Conservation (phyloP, 768 basidiomycete genomes). For the Royoungia palumana region DNA sequence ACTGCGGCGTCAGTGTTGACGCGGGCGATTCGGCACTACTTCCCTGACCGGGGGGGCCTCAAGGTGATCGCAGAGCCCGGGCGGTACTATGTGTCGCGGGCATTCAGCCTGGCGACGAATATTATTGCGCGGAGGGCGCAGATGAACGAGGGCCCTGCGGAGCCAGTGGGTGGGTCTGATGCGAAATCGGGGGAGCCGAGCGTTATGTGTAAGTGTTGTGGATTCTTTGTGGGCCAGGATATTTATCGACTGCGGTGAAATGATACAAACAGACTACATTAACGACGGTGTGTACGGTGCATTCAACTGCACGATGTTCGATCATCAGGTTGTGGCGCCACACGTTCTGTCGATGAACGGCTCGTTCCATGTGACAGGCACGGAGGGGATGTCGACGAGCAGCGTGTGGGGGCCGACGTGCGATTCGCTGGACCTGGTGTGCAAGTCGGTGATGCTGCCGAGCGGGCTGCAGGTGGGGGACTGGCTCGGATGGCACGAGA, state of each 20-base stretch:
- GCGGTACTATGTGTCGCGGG: constrained; percentile 87
- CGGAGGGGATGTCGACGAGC: constrained; percentile 46
- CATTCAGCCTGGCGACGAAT: constrained; percentile 89
- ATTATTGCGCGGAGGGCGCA: constrained; percentile 86
- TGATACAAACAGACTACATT: constrained; percentile 76
- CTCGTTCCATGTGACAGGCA: constrained; percentile 45
- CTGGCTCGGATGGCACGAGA: constrained; percentile 96
- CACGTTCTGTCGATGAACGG: constrained; percentile 69
- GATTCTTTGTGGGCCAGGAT: neutral
- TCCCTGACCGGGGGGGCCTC: constrained; percentile 67
- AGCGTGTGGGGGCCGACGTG: constrained; percentile 99
- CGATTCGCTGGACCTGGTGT: constrained; percentile 95
- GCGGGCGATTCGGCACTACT: constrained; percentile 70
- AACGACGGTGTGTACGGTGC: constrained; percentile 99
- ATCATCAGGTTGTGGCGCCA: constrained; percentile 91
- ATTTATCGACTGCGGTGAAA: constrained; percentile 1
- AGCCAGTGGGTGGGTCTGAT: constrained; percentile 11
- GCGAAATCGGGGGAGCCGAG: constrained; percentile 39
- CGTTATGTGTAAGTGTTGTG: constrained; percentile 82
- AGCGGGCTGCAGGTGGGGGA: constrained; percentile 81
- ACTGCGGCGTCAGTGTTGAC: constrained; percentile 68
- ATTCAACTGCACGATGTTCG: constrained; percentile 96
- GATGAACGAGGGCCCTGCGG: constrained; percentile 34
- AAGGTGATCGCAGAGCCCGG: constrained; percentile 95
- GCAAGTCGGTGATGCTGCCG: constrained; percentile 58